Evolutionary conservation across 768 basidiomycete species (phyloP).

Genomic region (Mycena pura): DNA sequence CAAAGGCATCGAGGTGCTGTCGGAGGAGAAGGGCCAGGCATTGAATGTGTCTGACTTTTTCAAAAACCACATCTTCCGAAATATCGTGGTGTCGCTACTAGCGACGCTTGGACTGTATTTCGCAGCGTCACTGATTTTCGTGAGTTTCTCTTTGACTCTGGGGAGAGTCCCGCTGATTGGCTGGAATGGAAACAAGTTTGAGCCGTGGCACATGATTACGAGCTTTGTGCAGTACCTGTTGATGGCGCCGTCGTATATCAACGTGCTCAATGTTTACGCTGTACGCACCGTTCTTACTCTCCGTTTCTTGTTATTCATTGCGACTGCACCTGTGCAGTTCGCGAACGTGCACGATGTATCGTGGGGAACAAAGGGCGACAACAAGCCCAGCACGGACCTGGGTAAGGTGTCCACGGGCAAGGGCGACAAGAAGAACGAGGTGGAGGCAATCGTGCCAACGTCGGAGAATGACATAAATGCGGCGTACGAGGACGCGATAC

Average conservation of each 20-base stretch:
- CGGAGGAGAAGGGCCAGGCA: slow-evolving; percentile 48
- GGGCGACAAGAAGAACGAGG: slow-evolving; percentile 72
- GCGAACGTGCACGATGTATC: slow-evolving; percentile 91
- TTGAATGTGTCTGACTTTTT: slow-evolving; percentile 69
- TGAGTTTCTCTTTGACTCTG: slow-evolving; percentile 44
- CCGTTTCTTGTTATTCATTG: background rate
- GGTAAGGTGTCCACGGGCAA: slow-evolving; percentile 76
- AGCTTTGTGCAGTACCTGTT: slow-evolving; percentile 92
- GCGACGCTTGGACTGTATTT: slow-evolving; percentile 93
- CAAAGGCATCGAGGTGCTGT: slow-evolving; percentile 75
- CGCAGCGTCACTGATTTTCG: slow-evolving; percentile 81
- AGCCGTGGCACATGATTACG: slow-evolving; percentile 99
- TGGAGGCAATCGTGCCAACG: slow-evolving; percentile 86
- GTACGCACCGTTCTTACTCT: slow-evolving; percentile 42
- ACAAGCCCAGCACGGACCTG: slow-evolving; percentile 83
- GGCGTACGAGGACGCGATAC: slow-evolving; percentile 90
- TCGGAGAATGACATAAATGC: slow-evolving; percentile 89
- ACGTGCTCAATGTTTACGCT: slow-evolving; percentile 91
- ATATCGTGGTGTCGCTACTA: slow-evolving; percentile 83
- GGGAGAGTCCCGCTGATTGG: background rate
- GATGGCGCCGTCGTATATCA: slow-evolving; percentile 93
- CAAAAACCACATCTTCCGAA: slow-evolving; percentile 79
- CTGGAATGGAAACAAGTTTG: slow-evolving; percentile 70
- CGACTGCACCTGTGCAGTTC: slow-evolving; percentile 53
- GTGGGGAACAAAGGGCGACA: slow-evolving; percentile 97